phyloP scores from a whole-genome alignment of 2,329 filamentous ascomycete species.

The Clathrospora elynae region DNA sequence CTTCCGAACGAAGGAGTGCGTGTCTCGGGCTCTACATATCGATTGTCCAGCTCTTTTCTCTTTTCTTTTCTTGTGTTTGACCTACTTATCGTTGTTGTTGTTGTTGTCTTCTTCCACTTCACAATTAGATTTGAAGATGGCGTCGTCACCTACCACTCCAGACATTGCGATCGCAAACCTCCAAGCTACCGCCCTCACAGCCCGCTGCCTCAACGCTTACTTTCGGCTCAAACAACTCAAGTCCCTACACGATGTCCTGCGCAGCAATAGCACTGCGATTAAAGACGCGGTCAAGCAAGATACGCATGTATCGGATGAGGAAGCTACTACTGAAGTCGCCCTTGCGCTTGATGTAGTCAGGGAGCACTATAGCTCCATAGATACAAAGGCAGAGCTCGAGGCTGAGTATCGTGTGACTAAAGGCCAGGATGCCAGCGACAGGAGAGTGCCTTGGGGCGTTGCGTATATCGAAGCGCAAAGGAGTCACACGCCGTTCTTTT shows the following conservation, averaged over 20 bases:
- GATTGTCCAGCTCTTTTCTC: neutral
- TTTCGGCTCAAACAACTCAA: constrained; percentile 56
- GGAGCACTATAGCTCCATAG: constrained; percentile 49
- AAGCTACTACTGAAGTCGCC: constrained; percentile 52
- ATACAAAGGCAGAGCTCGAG: constrained; percentile 47
- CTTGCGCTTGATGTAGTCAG: constrained; percentile 49
- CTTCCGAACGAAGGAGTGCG: no score
- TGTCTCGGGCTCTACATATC: constrained; percentile 9
- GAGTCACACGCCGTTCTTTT: constrained; percentile 56
- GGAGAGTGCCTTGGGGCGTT: constrained; percentile 48
- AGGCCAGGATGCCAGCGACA: constrained; percentile 46
- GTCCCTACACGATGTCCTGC: constrained; percentile 49
- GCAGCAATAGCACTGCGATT: constrained; percentile 44
- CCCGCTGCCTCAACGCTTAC: constrained; percentile 53
- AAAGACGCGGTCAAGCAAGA: constrained; percentile 52
- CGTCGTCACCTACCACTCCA: constrained; percentile 27
- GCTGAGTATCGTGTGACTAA: constrained; percentile 52
- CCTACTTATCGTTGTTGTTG: neutral
- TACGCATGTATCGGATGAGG: constrained; percentile 40
- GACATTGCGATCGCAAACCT: constrained; percentile 37
- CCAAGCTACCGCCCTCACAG: constrained; percentile 52
- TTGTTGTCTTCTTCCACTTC: neutral
- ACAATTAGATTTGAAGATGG: constrained; percentile 8
- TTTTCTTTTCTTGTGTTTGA: neutral
- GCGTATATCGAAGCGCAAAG: constrained; percentile 56